A percentile compares a stretch with the other conserved stretches of the same genome.
phyloP scores from a whole-genome alignment of 2,329 filamentous ascomycete species.

The Huntiella decipiens region DNA sequence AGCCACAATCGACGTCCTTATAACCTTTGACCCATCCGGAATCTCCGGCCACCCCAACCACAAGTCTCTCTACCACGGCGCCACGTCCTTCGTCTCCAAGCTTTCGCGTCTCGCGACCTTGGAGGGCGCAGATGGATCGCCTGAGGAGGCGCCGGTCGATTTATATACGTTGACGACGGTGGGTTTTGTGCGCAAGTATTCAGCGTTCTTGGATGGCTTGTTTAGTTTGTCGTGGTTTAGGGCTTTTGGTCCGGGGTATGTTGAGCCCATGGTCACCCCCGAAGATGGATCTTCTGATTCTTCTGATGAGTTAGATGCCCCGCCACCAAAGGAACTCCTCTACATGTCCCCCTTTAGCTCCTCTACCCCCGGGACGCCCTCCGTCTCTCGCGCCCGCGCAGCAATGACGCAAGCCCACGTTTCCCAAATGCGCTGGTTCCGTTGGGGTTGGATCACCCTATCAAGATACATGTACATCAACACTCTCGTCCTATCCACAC shows the following conservation, averaged over 20 bases:
- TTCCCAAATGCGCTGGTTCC: slow-evolving; percentile 98
- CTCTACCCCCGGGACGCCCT: slow-evolving; percentile 16
- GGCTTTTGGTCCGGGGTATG: slow-evolving; percentile 18
- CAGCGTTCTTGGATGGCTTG: slow-evolving; percentile 55
- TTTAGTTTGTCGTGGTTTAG: slow-evolving; percentile 44
- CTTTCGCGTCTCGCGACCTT: slow-evolving; percentile 31
- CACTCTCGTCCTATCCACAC: slow-evolving; percentile 45
- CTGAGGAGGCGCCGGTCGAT: slow-evolving; percentile 29
- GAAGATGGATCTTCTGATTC: slow-evolving; percentile 10
- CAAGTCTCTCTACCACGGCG: slow-evolving; percentile 70
- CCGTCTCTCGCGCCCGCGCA: slow-evolving; percentile 42
- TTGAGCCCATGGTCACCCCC: background rate
- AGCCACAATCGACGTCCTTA: slow-evolving; percentile 54
- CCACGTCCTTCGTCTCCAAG: slow-evolving; percentile 47
- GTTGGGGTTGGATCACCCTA: slow-evolving; percentile 82
- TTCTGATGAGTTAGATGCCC: slow-evolving; percentile 17
- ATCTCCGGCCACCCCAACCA: slow-evolving; percentile 88
- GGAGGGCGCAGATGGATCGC: slow-evolving; percentile 1
- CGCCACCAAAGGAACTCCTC: slow-evolving; percentile 39
- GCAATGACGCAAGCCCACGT: slow-evolving; percentile 83
- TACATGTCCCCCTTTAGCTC: slow-evolving; percentile 54
- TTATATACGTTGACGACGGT: slow-evolving; percentile 71
- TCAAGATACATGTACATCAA: slow-evolving; percentile 95
- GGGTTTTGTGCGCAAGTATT: slow-evolving; percentile 61
- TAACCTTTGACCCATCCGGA: slow-evolving; percentile 76